Evolutionary conservation across 179 eudicot species (phyloP), one percentile per base, ranked within the genome.

Genomic region (Patellifolia procumbens): DNA sequence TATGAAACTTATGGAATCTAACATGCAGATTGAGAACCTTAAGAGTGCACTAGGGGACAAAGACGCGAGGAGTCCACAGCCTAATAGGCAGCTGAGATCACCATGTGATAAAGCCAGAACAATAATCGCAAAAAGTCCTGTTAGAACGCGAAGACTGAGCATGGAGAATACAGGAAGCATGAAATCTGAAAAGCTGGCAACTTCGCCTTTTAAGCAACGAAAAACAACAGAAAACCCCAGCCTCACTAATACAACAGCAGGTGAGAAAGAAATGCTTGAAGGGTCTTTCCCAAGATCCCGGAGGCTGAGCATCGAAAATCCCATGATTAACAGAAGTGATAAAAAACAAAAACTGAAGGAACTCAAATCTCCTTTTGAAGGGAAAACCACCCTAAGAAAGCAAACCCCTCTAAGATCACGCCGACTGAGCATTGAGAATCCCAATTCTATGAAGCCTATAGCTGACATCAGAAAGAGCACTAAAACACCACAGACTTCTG

Each of bases 11-110:
- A 24, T 60, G 46, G 61, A 52, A 17, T 43, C 26, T 42, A 1
- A 51, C 17, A 42, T 85, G 84, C 88, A 94, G 98, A 80, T 95
- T 56, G 98, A 91, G 75, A 79, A 19, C 75, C 95, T 95, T 35
- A 90, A 86, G 83, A 87, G 77, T 83, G 89, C 83, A 46, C 74
- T 93, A 79, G 83, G 78, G 15, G 87, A 77, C 62, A 86, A 85
- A 79, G 86, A 86, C 70, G 73, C 74, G 20, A 34, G 37, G 56
- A 87, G 71, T 56, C 78, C 83, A 75, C 82, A 46, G 49, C 78
- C 72, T 51, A 83, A 70, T n/a, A 53, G 69, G 59, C 83, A 77
- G 52, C 68, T 72, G 35, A 86, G 60, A 59, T 81, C 88, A 12
- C 88, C 88, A 13, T 60, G 55, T 76, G 83, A 83, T 43, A 83